Evolutionary conservation across 805 yeast genomes (phyloP).

Genomic region (Lachancea nothofagi): DNA sequence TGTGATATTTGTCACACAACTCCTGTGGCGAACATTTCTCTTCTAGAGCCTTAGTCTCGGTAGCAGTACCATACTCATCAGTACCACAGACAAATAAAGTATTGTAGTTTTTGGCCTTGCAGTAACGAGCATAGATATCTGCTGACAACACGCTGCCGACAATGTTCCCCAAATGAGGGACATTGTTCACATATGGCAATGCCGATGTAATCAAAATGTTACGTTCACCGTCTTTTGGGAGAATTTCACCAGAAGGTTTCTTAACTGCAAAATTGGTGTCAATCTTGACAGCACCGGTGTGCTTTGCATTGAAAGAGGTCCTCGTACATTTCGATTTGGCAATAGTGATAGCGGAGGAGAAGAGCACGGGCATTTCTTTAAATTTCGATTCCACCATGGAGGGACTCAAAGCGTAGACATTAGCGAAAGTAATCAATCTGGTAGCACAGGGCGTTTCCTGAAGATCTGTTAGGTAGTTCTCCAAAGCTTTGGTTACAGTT

Average conservation of each 20-base stretch:
- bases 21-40: slow-evolving; percentile 85
- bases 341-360: slow-evolving; percentile 40
- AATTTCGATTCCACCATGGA: slow-evolving; percentile 24
- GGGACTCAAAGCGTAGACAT: slow-evolving; percentile 44
- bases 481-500: slow-evolving; percentile 35
- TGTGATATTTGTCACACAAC: slow-evolving; percentile 85
- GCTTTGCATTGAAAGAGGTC: slow-evolving; percentile 29
- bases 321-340: slow-evolving; percentile 39
- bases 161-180: slow-evolving; percentile 96
- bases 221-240: slow-evolving; percentile 67
- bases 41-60: slow-evolving; percentile 96
- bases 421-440: slow-evolving; percentile 54
- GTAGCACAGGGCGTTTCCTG: slow-evolving; percentile 39
- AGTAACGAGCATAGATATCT: slow-evolving; percentile 86
- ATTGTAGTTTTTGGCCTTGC: slow-evolving; percentile 83
- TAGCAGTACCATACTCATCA: slow-evolving; percentile 99
- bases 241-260: slow-evolving; percentile 35
- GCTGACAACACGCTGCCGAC: slow-evolving; percentile 93
- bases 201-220: slow-evolving; percentile 93
- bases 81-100: slow-evolving; percentile 91
- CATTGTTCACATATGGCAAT: slow-evolving; percentile 95
- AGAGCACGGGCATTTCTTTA: slow-evolving; percentile 28
- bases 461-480: slow-evolving; percentile 23
- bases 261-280: slow-evolving; percentile 24
- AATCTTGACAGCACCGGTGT: slow-evolving; percentile 38